Conservation (phyloP, 805 yeast genomes). For the Candida suzukii region DNA sequence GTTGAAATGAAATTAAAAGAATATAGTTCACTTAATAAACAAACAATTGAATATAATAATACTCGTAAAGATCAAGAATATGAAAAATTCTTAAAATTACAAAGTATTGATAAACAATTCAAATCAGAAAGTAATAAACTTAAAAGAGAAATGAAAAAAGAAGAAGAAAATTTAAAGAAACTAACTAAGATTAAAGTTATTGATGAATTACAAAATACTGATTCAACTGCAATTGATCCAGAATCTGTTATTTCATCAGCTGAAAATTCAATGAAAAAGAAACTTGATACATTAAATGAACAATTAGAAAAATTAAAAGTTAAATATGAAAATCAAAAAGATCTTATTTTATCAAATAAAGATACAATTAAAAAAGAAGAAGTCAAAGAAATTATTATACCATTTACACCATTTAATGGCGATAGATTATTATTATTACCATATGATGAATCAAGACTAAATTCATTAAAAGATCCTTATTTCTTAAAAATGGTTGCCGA, state of each 20-base stretch:
- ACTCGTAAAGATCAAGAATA: constrained; percentile 66
- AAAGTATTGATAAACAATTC: constrained; percentile 65
- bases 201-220: constrained; percentile 35
- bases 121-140: constrained; percentile 61
- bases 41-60: constrained; percentile 70
- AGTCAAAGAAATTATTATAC: constrained; percentile 30
- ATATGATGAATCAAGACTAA: constrained; percentile 16
- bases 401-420: constrained; percentile 93
- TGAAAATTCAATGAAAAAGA: constrained; percentile 47
- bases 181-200: constrained; percentile 51
- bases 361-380: constrained; percentile 26
- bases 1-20: constrained; percentile 61
- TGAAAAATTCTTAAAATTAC: constrained; percentile 53
- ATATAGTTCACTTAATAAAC: constrained; percentile 68
- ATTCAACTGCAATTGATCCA: constrained; percentile 30
- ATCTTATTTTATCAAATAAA: constrained; percentile 18
- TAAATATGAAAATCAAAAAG: constrained; percentile 21
- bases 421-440: constrained; percentile 57
- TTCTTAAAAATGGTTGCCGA: constrained; percentile 33
- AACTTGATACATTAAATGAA: constrained; percentile 58
- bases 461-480: constrained; percentile 55
- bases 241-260: constrained; percentile 46
- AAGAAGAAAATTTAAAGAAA: constrained; percentile 35
- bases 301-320: constrained; percentile 37
- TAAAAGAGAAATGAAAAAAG: constrained; percentile 48